Base-by-base conservation (phyloP, 1,284 basidiomycete genomes). In the Apiotrichum sp. region DNA sequence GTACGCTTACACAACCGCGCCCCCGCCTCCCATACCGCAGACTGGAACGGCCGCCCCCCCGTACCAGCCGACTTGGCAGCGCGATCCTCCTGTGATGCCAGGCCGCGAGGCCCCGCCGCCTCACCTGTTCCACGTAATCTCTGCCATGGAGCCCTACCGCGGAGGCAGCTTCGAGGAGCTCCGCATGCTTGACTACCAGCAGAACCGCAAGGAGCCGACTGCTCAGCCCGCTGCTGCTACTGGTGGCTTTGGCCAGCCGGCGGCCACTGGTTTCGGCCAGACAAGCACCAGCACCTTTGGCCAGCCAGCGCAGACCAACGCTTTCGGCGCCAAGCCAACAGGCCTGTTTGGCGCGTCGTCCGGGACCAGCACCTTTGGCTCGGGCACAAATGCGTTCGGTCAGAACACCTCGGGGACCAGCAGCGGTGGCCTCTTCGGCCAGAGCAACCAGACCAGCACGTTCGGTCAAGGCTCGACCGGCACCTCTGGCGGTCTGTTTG, bases 191-290 rank as follows among this genome's bases (percentile, higher is more conserved):
- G 78, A 79, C 59, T 81, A 80, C 61, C 78, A 79, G 62, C 79
- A 83, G 65, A 81, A 80, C 64, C 83, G 84, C 48, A 84, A 84
- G 67, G 63, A 69, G 57, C 63, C 70, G 0, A 65, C 61, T 6
- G 57, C 61, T 36, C 55, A 57, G 43, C 58, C 65, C 1, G 68
- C 71, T 0, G 49, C 72, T 38, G 64, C 68, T 49, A 41, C 59
- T 42, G 59, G 59, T 45, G 66, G 66, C 13, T 74, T 76, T 46
- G 75, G 73, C 29, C 73, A 77, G 55, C 62, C 71, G 6, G 63
- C 68, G 80, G 82, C 13, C 9, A 61, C 74, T 32, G 69, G 78
- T 22, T 84, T 84, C 64, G 80, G 81, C 29, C 29, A 54, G 5
- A 22, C 22, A 22, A 53, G 61, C n/a, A 52, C 50, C 9, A 50